Base-by-base conservation (phyloP, 495 filamentous ascomycete genomes). In the Lentithecium fluviatile region DNA sequence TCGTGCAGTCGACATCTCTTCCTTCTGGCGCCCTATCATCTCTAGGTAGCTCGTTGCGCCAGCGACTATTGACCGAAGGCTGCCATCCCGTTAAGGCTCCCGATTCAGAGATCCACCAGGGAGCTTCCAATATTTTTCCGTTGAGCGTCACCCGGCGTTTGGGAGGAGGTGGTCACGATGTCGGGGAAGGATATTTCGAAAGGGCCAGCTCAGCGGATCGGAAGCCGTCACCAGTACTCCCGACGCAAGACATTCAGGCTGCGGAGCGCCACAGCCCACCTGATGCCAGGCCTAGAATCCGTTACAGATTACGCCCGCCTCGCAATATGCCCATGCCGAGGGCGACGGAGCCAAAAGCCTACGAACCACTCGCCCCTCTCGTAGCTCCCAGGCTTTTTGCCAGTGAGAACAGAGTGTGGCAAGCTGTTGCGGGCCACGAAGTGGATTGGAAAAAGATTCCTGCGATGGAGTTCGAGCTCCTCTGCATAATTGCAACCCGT, bases 401-500 rank as follows among this genome's bases (percentile, higher is more conserved):
- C 37, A 83, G 78, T n/a, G 67, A 79, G 62, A 79, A 85, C 45
- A 76, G 84, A 45, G 81, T 88, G 29, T 97, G 92, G 92, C 75
- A 83, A 51, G 86, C 88, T 2, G 70, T 96, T 47, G 81, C 93
- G 37, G 91, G 90, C 5, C 92, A 96, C 74, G 83, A 82, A 15
- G 79, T 84, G 21, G 90, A 97, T 71, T 78, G 83, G 15, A 83
- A 82, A 67, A 84, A 82, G 55, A 73, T 95, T 15, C 79, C 86
- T 0, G 68, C 75, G 0, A 78, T 83, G 38, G 86, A 92, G 73
- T 96, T 94, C 74, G 79, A 79, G 19, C 79, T 87, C 17, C 79
- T 97, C 12, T 86, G 88, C 10, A 86, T 91, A 40, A 91, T 97
- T 66, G 91, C 87, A n/a, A 82, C 85, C 2, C 78, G 76, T 54